Evolutionary conservation across 2,329 filamentous ascomycete species (phyloP), one percentile per base, ranked within the genome.

Genomic region (Zalaria obscura): DNA sequence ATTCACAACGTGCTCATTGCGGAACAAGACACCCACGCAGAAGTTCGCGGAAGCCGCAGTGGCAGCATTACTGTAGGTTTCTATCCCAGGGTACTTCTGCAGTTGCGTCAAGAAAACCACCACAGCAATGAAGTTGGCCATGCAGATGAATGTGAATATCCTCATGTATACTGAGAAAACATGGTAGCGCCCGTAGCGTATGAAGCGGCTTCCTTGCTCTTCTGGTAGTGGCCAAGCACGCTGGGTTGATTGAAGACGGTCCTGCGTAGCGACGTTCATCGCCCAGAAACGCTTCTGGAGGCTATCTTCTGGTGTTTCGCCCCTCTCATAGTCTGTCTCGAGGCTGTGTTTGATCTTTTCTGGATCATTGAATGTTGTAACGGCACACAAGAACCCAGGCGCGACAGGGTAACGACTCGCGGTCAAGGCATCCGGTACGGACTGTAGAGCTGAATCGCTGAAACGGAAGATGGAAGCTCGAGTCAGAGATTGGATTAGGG

Each of bases 1-100:
- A 42, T 66, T 66, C 50, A 65, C 55, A 11, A 59, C 50, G 42
- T 63, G 55, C 42, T 65, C 61, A 29, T 65, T 61, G 5, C 63
- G 55, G 39, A 62, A 54, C 8, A 64, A 39, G 3, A 60, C 48
- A 9, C 56, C 54, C 4, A 58, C 46, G 11, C 55, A 48, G 27
- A 66, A 47, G 36, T 62, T 61, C 28, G 50, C 52, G 3, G 52
- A 52, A 9, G 55, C 52, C 3, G 56, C 60, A 5, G 55, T 61
- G n/a, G 54, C 52, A 0, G 58, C 53, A 33, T 53, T 41, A 4
- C 35, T 42, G 36, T 53, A 56, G 25, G 46, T 49, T 44, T 47
- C 48, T 36, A 43, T 39, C 2, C 37, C 36, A 10, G 38, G 38
- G 27, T 42, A 38, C 11, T 40, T 35, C 25, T 38, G 36, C 9